These are phyloP conservation scores for Nakazawaea wickerhamii DNA, from an alignment of 805 yeast species.

Conservation along the genomic window DNA sequence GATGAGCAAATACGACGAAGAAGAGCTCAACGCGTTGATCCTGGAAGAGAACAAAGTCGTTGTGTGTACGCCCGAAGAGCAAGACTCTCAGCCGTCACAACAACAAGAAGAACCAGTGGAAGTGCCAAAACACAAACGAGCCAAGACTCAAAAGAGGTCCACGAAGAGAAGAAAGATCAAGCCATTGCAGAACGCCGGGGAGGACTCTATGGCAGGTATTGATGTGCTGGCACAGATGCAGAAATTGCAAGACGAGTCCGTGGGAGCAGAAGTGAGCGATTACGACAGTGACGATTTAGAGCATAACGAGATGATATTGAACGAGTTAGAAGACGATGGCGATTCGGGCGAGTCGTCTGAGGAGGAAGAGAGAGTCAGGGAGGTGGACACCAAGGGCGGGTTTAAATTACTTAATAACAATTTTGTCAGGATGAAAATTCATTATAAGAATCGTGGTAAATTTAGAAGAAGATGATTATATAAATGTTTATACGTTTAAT, in stretches of 20 bases:
- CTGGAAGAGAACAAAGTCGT: constrained; percentile 16
- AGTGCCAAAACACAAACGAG: constrained; percentile 21
- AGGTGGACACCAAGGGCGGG: constrained; percentile 15
- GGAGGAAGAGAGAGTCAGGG: constrained; percentile 24
- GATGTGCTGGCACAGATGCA: constrained; percentile 39
- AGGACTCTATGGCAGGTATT: constrained; percentile 29
- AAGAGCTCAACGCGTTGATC: constrained; percentile 15
- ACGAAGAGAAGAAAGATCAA: constrained; percentile 47
- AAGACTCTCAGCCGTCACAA: too few species aligned
- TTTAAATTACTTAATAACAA: constrained; percentile 23
- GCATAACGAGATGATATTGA: constrained; percentile 18
- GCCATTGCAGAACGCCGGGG: constrained; percentile 26
- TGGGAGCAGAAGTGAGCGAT: constrained; percentile 19
- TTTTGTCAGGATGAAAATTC: constrained; percentile 30
- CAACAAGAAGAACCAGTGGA: constrained; percentile 12
- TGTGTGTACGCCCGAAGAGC: too few species aligned
- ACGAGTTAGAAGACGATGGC: constrained; percentile 18
- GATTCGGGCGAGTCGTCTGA: constrained; percentile 22
- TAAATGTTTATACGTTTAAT: constrained; percentile 43
- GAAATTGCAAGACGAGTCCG: constrained; percentile 25
- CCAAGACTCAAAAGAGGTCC: constrained; percentile 45
- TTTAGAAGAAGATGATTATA: constrained; percentile 20
- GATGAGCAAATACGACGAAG: constrained; percentile 14
- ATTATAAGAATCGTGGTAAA: constrained; percentile 20
- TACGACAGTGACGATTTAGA: constrained; percentile 14